These are phyloP conservation scores for Herpetospermum pedunculosum DNA, from an alignment of 306 rosid species.

Conservation along the genomic window DNA sequence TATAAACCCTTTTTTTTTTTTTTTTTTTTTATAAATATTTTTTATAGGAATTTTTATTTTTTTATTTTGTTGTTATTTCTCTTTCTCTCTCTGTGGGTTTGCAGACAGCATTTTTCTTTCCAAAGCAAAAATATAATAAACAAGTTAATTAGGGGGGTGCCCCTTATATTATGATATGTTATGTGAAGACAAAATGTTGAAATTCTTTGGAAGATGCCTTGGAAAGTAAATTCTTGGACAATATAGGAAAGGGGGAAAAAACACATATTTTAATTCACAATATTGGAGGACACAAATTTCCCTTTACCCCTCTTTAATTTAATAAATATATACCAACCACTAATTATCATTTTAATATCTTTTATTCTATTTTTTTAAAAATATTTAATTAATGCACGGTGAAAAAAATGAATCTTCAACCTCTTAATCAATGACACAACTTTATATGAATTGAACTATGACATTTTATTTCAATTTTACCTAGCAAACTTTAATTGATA, in stretches of 20 bases:
- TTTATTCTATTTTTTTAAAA: too few species aligned
- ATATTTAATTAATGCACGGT: too few species aligned
- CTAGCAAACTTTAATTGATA: too few species aligned
- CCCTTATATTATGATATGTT: not conserved
- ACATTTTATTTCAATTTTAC: too few species aligned
- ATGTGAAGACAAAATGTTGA: conserved; percentile 13
- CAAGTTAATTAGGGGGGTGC: not conserved
- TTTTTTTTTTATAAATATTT: too few species aligned
- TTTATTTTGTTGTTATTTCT: not conserved
- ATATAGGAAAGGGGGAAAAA: not conserved
- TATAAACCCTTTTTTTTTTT: too few species aligned
- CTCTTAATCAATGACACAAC: too few species aligned
- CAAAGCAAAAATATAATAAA: not conserved
- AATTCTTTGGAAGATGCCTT: conserved; percentile 26
- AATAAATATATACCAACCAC: not conserved
- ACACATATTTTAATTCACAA: not conserved
- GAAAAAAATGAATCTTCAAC: too few species aligned
- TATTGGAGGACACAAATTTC: not conserved
- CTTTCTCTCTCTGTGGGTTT: not conserved
- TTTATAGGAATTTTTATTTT: not conserved
- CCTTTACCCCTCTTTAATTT: not conserved
- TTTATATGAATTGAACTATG: too few species aligned
- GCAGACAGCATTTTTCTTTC: conserved; percentile 12
- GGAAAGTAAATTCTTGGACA: conserved; percentile 27
- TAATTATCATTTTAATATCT: not conserved